Evolutionary conservation across 345 rosid species (phyloP), one percentile per base, ranked within the genome.

Genomic region (Eucalyptus sp.): DNA sequence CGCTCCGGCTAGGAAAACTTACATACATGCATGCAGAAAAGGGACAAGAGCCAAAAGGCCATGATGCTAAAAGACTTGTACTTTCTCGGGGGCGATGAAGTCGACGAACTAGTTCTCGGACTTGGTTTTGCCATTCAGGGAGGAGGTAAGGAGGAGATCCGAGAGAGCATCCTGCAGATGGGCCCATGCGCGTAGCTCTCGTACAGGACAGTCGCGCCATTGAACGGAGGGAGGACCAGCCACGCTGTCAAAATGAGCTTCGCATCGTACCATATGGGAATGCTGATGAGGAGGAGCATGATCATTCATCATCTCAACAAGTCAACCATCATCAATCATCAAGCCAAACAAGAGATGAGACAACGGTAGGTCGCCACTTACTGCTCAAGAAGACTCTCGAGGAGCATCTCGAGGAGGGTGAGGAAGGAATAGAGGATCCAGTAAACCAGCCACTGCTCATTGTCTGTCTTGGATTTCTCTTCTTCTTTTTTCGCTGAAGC

Each of bases 371-470:
- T 71, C 25, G 4, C 13, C 81, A 71, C 81, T 71, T 71, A 93
- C 94, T 93, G 92, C 80, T 93, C 91, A 27, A 93, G 88, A 31
- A 92, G 29, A 44, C 92, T 68, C 44, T 89, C 91, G 37, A 93
- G 92, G 18, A 92, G 54, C 91, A 93, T 90, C 92, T 93, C 94
- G 10, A 91, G 31, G 25, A 93, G 93, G 87, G 93, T 88, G 46
- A 93, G 83, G 89, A 93, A 90, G 50, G 94, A 93, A 44, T 93
- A 93, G 16, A 93, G 50, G 86, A 93, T 92, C 94, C 94, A 93
- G 62, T 93, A 93, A 50, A 93, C 94, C 52, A 93, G 93, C 94
- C 94, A 92, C 90, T 92, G 93, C 87, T 93, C 87, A 56, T 92
- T 93, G 68, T 92, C 93, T 83, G 22, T 56, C 29, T 56, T 24